Evolutionary conservation across 306 rosid genomes (phyloP).

Genomic region (Vigna unguiculata): DNA sequence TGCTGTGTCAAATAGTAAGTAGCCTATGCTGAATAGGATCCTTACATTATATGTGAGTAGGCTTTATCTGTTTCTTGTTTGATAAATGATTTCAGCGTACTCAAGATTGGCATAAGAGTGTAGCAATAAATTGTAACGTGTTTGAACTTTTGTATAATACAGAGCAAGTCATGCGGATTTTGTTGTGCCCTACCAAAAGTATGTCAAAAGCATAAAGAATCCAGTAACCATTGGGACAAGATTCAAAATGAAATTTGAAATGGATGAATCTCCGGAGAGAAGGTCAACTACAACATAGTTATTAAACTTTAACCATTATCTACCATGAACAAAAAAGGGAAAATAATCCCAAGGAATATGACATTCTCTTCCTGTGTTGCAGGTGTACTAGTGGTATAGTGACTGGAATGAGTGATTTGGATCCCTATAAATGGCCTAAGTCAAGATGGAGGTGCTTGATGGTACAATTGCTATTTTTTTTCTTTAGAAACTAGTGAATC

Average conservation of each 20-base stretch:
- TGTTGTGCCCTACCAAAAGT: slow-evolving; percentile 83
- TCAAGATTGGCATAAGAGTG: slow-evolving; percentile 1
- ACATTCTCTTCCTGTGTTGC: slow-evolving; percentile 52
- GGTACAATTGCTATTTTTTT: slow-evolving; percentile 56
- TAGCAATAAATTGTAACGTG: slow-evolving; percentile 24
- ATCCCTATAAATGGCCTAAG: slow-evolving; percentile 88
- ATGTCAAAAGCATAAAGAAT: slow-evolving; percentile 68
- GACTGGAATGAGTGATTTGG: slow-evolving; percentile 82
- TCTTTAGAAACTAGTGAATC: slow-evolving; percentile 13
- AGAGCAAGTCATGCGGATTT: slow-evolving; percentile 95
- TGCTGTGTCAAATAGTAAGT: not conserved
- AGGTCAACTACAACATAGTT: slow-evolving; percentile 57
- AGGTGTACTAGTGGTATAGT: slow-evolving; percentile 86
- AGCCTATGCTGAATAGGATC: not conserved
- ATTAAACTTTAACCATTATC: slow-evolving; percentile 22
- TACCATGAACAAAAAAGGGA: not conserved
- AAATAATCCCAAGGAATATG: slow-evolving; percentile 33
- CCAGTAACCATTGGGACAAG: slow-evolving; percentile 80
- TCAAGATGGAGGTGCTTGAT: slow-evolving; percentile 97
- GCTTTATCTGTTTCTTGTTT: slow-evolving; percentile 5
- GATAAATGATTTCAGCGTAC: slow-evolving; percentile 9
- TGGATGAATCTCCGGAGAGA: slow-evolving; percentile 95
- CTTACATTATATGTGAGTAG: slow-evolving; percentile 8
- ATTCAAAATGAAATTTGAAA: slow-evolving; percentile 89
- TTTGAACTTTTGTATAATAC: slow-evolving; percentile 44